Conservation (phyloP, 1,284 basidiomycete genomes). For the Peniophora sp. region DNA sequence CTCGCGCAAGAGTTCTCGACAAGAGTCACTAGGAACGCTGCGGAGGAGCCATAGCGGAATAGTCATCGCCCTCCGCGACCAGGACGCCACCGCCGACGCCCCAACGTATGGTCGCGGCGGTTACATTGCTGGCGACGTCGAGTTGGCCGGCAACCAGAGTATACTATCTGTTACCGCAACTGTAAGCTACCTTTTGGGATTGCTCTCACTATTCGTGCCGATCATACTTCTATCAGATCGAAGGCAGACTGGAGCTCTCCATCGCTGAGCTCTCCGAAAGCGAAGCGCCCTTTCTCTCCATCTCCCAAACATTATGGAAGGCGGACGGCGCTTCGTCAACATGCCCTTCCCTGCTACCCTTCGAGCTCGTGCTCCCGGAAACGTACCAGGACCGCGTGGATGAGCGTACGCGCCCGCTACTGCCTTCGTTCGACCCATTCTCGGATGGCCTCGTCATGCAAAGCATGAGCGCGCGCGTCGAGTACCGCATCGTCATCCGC, state of each 20-base stretch:
- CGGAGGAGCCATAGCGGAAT: slow-evolving; percentile 11
- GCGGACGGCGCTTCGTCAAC: slow-evolving; percentile 13
- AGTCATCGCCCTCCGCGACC: slow-evolving; percentile 15
- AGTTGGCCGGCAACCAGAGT: slow-evolving; percentile 8
- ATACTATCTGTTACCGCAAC: slow-evolving; percentile 12
- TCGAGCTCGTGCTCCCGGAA: slow-evolving; percentile 39
- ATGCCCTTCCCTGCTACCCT: slow-evolving; percentile 41
- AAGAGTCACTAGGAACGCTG: slow-evolving; percentile 10
- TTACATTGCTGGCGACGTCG: slow-evolving; percentile 14
- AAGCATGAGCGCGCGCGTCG: background rate
- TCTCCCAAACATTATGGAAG: slow-evolving; percentile 35
- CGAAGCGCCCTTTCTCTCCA: slow-evolving; percentile 24
- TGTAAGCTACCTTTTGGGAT: slow-evolving; percentile 7
- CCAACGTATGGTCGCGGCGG: slow-evolving; percentile 16
- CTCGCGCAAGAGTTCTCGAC: slow-evolving; percentile 9
- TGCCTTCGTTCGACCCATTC: slow-evolving; percentile 14
- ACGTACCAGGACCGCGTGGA: slow-evolving; percentile 27
- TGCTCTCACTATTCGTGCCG: background rate
- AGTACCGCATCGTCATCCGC: slow-evolving; percentile 1
- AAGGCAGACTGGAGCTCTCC: slow-evolving; percentile 38
- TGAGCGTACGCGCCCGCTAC: slow-evolving; percentile 11
- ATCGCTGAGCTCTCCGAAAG: slow-evolving; percentile 30
- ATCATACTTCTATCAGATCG: slow-evolving; percentile 29
- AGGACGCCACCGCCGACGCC: slow-evolving; percentile 11
- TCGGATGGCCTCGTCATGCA: slow-evolving; percentile 19